phyloP scores from a whole-genome alignment of 495 filamentous ascomycete species.

The Xylaria bambusicola region DNA sequence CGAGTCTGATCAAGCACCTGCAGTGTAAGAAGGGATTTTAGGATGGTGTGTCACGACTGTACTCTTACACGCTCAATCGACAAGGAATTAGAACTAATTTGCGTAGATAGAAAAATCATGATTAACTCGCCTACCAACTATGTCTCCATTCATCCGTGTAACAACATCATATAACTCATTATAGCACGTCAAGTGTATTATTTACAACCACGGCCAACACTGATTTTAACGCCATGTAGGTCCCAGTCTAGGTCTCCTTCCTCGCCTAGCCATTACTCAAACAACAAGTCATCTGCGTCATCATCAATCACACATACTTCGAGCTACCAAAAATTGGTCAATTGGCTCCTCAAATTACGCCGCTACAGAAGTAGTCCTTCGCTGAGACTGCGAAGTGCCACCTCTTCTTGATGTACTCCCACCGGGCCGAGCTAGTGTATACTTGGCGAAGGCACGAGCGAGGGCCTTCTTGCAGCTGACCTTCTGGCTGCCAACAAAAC shows the following conservation, averaged over 20 bases:
- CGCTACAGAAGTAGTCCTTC: conserved; percentile 22
- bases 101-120: too few species aligned
- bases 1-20: background rate
- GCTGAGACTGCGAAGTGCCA: conserved; percentile 24
- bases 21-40: too few species aligned
- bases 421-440: conserved; percentile 58
- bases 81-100: too few species aligned
- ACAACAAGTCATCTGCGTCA: background rate
- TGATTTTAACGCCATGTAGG: background rate
- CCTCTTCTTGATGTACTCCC: conserved; percentile 15
- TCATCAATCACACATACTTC: background rate
- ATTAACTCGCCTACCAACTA: too few species aligned
- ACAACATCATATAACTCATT: too few species aligned
- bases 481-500: conserved; percentile 95
- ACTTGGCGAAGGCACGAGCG: conserved; percentile 96
- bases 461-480: conserved; percentile 97
- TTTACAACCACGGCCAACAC: background rate
- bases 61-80: background rate
- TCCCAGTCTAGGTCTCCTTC: background rate
- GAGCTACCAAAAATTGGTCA: too few species aligned
- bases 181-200: background rate
- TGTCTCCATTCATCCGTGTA: too few species aligned
- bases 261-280: background rate
- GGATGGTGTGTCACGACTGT: background rate
- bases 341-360: too few species aligned